Evolutionary conservation across 2,329 filamentous ascomycete species (phyloP).

Genomic region (Pseudocercospora fijiensis): DNA sequence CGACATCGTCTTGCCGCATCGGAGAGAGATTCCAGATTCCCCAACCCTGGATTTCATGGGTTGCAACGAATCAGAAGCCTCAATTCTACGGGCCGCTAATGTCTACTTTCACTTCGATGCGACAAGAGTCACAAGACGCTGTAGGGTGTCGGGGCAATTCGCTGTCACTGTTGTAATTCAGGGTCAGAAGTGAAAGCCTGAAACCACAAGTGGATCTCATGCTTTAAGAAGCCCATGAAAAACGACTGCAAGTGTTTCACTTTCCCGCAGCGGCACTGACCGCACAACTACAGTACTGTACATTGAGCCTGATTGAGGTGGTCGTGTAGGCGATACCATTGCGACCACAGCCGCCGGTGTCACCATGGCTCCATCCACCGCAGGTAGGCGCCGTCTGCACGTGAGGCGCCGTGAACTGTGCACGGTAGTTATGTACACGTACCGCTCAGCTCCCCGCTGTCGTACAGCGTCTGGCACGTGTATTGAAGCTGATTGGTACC

Average conservation of each 20-base stretch:
- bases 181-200: neutral
- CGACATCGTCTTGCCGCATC: too few relatives aligned
- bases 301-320: too few relatives aligned
- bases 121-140: too few relatives aligned
- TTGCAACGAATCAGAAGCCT: too few relatives aligned
- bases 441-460: constrained; percentile 12
- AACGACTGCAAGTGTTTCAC: constrained; percentile 10
- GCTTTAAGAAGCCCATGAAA: neutral
- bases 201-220: neutral
- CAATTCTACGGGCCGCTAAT: too few relatives aligned
- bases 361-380: neutral
- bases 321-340: neutral
- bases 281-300: neutral
- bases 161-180: neutral
- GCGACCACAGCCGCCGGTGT: neutral
- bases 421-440: too few relatives aligned
- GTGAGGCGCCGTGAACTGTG: constrained; percentile 11
- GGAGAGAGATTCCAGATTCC: too few relatives aligned
- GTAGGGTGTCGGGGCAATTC: neutral
- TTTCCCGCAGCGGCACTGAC: neutral
- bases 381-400: constrained; percentile 4
- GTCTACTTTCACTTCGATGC: too few relatives aligned
- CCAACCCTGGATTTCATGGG: too few relatives aligned
- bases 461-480: constrained; percentile 13
- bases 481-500: constrained; percentile 9